Base-by-base conservation (phyloP, 306 rosid species). In the Dalbergia cochinchinensis region DNA sequence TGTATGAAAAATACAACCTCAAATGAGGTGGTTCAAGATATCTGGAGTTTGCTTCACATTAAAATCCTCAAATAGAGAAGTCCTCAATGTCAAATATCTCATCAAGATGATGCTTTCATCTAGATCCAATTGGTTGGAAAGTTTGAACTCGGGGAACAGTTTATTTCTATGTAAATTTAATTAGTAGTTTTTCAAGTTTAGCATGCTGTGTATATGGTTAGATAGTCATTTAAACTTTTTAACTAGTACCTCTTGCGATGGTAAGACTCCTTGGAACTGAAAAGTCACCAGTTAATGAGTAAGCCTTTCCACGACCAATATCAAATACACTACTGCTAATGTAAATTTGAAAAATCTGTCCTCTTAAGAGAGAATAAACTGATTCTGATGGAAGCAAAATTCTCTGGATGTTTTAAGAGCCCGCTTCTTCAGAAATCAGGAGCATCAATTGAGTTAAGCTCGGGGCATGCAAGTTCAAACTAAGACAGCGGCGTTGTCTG, bases 1-100 rank as follows among this genome's bases (percentile, higher is more conserved):
- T 83, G 75, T 77, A 78, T 71, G 81, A 82, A 13, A 48, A 50
- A 54, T 54, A 26, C 60, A 71, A 59, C 76, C 82, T 83, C 83
- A 77, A 77, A 76, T 77, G 73, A 65, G 41, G 31, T 26, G 82
- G 78, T 73, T 76, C 60, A 42, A 48, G 75, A 78, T 77, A 71
- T 74, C 76, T 80, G 73, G 69, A 70, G 73, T 45, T 67, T 83
- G 78, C 73, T 77, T 69, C 78, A 61, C 76, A 78, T 81, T 75
- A 73, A 72, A 85, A 63, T 79, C 80, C 62, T 67, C 57, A 35
- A 41, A 60, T 80, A 68, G 57, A 50, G 37, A 5, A 39, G 81
- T 22, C 48, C 71, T 71, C 58, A 19, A 60, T 47, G 57, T 66
- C 66, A 75, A 65, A 59, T 34, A 22, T 66, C 44, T 47, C 16